Evolutionary conservation across 2,329 filamentous ascomycete genomes (phyloP), one percentile per base, ranked within the genome.

Genomic region (Colletotrichum australisinense): DNA sequence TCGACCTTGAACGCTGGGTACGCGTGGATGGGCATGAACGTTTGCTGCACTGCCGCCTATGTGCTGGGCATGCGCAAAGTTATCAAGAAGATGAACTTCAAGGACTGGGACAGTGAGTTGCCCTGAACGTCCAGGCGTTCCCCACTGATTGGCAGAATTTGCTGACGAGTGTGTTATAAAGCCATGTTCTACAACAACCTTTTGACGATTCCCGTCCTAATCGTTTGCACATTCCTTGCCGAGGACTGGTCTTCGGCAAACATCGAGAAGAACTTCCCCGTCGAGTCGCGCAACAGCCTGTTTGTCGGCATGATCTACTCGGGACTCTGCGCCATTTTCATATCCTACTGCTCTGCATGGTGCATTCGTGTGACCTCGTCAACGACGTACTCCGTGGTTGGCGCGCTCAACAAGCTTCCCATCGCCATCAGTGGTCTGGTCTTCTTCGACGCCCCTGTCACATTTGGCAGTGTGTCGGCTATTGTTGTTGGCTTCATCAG

Each of bases 181-280:
- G 96, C 95, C 80, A 99, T 98, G 97, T 98, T 97, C 87, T 99
- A 99, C 89, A 99, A 99, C 91, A 98, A 99, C 85, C 90, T 98
- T 60, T 91, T 99, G 77, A 97, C 95, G 70, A 98, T 99, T 76
- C 97, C 97, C 32, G 93, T 98, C 79, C 91, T 99, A 65, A 84
- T 98, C 71, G 82, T 95, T 78, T 92, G 92, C 82, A 97, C 96
- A 42, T 86, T 98, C 66, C 79, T 98, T 76, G 86, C 93, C 77
- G 97, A 99, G 83, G 94, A 98, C 86, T 99, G 97, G 97, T 97
- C 95, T 7, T 86, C 90, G 63, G 88, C 88, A 74, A 99, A 99
- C 85, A 86, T 99, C 78, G 84, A 87, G 77, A 91, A 89, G 83
- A 98, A 98, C 88, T 99, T 99, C 87, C 97, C 97, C 2, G 78